phyloP scores from a whole-genome alignment of 2,329 filamentous ascomycete genomes.

The Hortaea werneckii region DNA sequence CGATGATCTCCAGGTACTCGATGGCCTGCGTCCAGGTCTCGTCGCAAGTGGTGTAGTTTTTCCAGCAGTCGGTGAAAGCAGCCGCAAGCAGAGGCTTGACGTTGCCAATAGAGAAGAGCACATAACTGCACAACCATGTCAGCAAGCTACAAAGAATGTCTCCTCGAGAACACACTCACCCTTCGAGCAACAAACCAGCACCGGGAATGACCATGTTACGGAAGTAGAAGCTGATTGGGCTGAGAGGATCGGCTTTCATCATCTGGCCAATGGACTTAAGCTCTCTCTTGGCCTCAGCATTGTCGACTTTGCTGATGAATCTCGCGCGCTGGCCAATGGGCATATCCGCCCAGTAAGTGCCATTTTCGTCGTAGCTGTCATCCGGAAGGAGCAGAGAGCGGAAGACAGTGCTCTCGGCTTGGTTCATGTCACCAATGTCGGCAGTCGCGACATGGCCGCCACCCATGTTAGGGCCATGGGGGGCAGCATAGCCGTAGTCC shows the following conservation, averaged over 20 bases:
- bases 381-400: slow-evolving; percentile 74
- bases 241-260: slow-evolving; percentile 78
- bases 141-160: too few relatives aligned
- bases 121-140: slow-evolving; percentile 49
- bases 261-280: slow-evolving; percentile 58
- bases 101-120: slow-evolving; percentile 94
- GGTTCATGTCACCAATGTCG: slow-evolving; percentile 41
- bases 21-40: slow-evolving; percentile 73
- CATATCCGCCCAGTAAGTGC: slow-evolving; percentile 89
- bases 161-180: slow-evolving; percentile 31
- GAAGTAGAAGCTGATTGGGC: slow-evolving; percentile 77
- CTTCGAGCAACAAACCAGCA: slow-evolving; percentile 84
- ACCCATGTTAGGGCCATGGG: slow-evolving; percentile 38
- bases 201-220: slow-evolving; percentile 85
- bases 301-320: slow-evolving; percentile 69
- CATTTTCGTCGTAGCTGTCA: slow-evolving; percentile 73
- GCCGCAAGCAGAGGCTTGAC: slow-evolving; percentile 69
- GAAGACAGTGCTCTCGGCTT: slow-evolving; percentile 56
- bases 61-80: slow-evolving; percentile 73
- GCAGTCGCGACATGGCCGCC: slow-evolving; percentile 35
- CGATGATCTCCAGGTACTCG: slow-evolving; percentile 83
- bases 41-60: slow-evolving; percentile 49
- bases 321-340: slow-evolving; percentile 56
- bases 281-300: slow-evolving; percentile 59
- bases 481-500: slow-evolving; percentile 38